Percentiles rank a stretch among this genome's conserved stretches.
These are phyloP conservation scores for Xylaria sp. DNA, from an alignment of 2,329 filamentous ascomycete genomes.

Conservation along the genomic window DNA sequence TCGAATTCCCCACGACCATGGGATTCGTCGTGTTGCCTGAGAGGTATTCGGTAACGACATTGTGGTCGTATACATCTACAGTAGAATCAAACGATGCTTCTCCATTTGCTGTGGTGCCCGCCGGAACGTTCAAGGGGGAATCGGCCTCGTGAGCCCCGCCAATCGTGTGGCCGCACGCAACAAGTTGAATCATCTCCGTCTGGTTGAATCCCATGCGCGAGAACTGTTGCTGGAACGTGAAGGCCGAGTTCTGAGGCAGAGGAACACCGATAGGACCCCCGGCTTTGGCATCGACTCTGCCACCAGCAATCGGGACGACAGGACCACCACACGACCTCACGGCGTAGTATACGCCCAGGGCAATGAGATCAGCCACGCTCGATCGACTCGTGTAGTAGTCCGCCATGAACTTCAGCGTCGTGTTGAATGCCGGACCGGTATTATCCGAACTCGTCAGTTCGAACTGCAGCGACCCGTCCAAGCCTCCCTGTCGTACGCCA, in stretches of 20 bases:
- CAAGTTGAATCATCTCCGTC: constrained; percentile 55
- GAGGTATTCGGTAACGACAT: constrained; percentile 53
- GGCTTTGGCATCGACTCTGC: constrained; percentile 48
- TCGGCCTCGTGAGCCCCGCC: constrained; percentile 53
- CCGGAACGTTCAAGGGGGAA: constrained; percentile 48
- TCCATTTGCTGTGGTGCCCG: constrained; percentile 40
- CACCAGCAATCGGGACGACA: constrained; percentile 46
- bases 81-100: constrained; percentile 44
- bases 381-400: constrained; percentile 47
- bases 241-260: constrained; percentile 49
- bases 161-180: constrained; percentile 57
- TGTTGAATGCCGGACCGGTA: constrained; percentile 49
- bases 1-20: constrained; percentile 48
- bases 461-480: constrained; percentile 57
- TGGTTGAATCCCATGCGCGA: constrained; percentile 51
- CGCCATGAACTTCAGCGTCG: constrained; percentile 49
- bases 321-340: constrained; percentile 56
- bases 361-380: constrained; percentile 53
- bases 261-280: constrained; percentile 48
- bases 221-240: constrained; percentile 51
- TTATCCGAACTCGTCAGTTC: constrained; percentile 53
- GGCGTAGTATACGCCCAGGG: constrained; percentile 52
- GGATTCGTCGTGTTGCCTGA: constrained; percentile 49
- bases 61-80: constrained; percentile 49
- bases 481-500: constrained; percentile 41